Evolutionary conservation across 306 rosid species (phyloP).

Genomic region (Cicer pinnatifidum): DNA sequence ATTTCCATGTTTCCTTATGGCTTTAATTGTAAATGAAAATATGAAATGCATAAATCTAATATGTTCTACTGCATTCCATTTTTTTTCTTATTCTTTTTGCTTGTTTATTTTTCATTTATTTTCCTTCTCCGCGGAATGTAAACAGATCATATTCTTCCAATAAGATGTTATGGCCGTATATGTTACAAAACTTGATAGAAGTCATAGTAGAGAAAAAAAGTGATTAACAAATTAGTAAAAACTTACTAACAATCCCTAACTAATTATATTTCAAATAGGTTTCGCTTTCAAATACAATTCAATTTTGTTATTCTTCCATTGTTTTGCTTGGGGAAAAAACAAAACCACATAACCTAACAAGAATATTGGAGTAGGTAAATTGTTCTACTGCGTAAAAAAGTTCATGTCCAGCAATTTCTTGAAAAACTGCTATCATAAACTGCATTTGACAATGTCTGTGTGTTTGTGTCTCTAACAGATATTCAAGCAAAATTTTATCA

Average conservation of each 20-base stretch:
- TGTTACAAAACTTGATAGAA: background rate
- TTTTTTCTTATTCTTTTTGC: background rate
- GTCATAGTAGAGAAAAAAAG: background rate
- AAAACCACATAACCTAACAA: slow-evolving; percentile 3
- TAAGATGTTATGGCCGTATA: background rate
- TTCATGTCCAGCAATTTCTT: slow-evolving; percentile 21
- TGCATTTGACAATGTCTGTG: slow-evolving; percentile 26
- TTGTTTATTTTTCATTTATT: background rate
- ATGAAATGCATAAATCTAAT: background rate
- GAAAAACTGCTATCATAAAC: slow-evolving; percentile 11
- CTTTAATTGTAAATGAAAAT: slow-evolving; percentile 5
- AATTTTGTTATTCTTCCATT: slow-evolving; percentile 27
- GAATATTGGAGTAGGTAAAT: slow-evolving; percentile 15
- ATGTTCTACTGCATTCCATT: background rate
- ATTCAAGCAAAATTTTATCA: slow-evolving; percentile 81
- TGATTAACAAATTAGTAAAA: background rate
- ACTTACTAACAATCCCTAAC: background rate
- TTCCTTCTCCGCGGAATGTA: background rate
- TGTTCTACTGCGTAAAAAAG: background rate
- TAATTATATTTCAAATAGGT: background rate
- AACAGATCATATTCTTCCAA: background rate
- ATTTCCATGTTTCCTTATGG: background rate
- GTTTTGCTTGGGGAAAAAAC: background rate
- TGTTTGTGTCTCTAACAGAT: slow-evolving; percentile 60
- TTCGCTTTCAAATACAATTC: slow-evolving; percentile 16